Evolutionary conservation across 2,329 filamentous ascomycete species (phyloP).

Genomic region (Monilinia polystroma): DNA sequence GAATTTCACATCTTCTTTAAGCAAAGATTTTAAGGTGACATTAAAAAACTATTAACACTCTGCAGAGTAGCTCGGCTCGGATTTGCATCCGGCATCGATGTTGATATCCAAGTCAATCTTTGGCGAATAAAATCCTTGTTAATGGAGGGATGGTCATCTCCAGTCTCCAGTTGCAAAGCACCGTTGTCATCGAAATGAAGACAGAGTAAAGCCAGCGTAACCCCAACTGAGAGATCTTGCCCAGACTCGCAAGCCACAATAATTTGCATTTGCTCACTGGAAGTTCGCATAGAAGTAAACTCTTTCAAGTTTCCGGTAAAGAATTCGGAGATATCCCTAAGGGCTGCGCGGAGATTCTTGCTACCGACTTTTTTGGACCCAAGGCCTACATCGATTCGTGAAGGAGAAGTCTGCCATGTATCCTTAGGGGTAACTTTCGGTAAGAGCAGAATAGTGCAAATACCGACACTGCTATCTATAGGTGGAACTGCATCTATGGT

Average conservation of each 20-base stretch:
- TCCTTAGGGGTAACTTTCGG: slow-evolving; percentile 48
- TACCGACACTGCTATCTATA: background rate
- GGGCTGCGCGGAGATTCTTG: slow-evolving; percentile 72
- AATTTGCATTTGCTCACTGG: slow-evolving; percentile 35
- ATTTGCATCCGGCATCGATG: slow-evolving; percentile 74
- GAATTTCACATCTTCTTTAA: background rate
- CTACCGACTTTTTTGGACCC: slow-evolving; percentile 75
- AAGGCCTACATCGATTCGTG: slow-evolving; percentile 58
- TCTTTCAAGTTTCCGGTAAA: slow-evolving; percentile 29
- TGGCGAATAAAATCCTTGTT: slow-evolving; percentile 77
- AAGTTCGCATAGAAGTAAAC: background rate
- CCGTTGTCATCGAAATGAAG: slow-evolving; percentile 68
- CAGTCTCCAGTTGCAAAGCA: slow-evolving; percentile 32
- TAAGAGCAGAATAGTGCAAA: slow-evolving; percentile 44
- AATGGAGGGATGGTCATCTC: slow-evolving; percentile 42
- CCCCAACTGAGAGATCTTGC: slow-evolving; percentile 76
- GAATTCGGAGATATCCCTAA: slow-evolving; percentile 47
- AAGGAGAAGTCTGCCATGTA: slow-evolving; percentile 43
- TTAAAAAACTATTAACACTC: slow-evolving; percentile 86
- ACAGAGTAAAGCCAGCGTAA: slow-evolving; percentile 74
- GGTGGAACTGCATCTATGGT: slow-evolving; percentile 26
- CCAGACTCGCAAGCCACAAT: slow-evolving; percentile 74
- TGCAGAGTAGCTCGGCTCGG: slow-evolving; percentile 83
- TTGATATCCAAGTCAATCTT: slow-evolving; percentile 79
- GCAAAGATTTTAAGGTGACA: slow-evolving; percentile 47